Base-by-base conservation (phyloP, 495 filamentous ascomycete species). In the Bathelium albidoporum region DNA sequence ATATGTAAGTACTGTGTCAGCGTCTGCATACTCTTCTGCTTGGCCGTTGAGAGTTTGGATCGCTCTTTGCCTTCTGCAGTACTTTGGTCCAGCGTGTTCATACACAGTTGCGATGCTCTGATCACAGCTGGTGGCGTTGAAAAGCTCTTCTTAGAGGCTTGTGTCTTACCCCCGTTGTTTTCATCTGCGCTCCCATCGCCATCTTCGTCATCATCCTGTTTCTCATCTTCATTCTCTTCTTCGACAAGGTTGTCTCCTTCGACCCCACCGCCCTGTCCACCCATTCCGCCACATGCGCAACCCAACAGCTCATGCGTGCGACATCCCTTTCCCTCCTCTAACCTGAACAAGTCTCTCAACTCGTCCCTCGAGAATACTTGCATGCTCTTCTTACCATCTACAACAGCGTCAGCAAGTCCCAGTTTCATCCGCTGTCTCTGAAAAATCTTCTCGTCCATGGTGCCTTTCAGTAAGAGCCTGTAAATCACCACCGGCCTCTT, bases 391-490 rank as follows among this genome's bases (percentile, higher is more conserved):
- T 87, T 89, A 59, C 84, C 70, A 65, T 87, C 84, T 74, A 88
- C 83, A 29, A 88, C 82, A 63, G 80, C 83, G 66, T 85, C 85
- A 14, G 84, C 84, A n/a, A 89, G 74, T 2, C 87, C 87, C 45
- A 83, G 76, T 74, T 93, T 93, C 36, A 85, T 88, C 2, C 90
- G 76, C 69, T 93, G 89, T n/a, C 89, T 77, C 71, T 91, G 89
- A 77, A 83, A 91, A 64, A 93, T 91, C 75, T 90, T 91, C 75
- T 93, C 89, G 65, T 93, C 89, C 32, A 93, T 74, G 22, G 82
- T 87, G 3, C 89, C 89, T 31, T 87, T 80, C 32, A 87, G 84
- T 36, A 93, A 68, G 58, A 93, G 76, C 20, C 89, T 80, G 70
- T 93, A 93, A 62, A 93, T 90, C 32, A 82, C 81, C 66, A 87